These are phyloP conservation scores for Cladosporium oxysporum DNA, from an alignment of 2,329 filamentous ascomycete species.

Conservation along the genomic window DNA sequence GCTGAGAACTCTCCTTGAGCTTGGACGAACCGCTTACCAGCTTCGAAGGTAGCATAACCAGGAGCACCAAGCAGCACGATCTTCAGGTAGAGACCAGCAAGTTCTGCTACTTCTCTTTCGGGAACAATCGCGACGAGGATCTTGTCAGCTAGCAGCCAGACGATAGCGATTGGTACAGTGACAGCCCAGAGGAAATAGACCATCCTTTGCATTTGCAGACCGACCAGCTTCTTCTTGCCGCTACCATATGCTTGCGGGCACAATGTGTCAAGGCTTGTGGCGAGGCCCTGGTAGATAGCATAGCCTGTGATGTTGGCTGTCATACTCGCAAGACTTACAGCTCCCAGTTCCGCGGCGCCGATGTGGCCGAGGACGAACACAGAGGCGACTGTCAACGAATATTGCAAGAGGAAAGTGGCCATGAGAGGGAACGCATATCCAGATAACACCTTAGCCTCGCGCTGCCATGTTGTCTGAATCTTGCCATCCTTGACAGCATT, in stretches of 20 bases:
- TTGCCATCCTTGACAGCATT: constrained; percentile 77
- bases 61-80: constrained; percentile 69
- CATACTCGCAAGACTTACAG: constrained; percentile 49
- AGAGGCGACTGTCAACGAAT: constrained; percentile 47
- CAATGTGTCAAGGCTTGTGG: constrained; percentile 85
- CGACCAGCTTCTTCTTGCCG: constrained; percentile 83
- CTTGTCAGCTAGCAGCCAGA: constrained; percentile 68
- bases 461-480: constrained; percentile 86
- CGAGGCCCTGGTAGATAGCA: constrained; percentile 59
- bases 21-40: constrained; percentile 80
- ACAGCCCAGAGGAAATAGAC: constrained; percentile 71
- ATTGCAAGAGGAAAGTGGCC: constrained; percentile 48
- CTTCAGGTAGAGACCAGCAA: constrained; percentile 72
- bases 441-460: constrained; percentile 76
- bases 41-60: constrained; percentile 74
- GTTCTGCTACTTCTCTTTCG: constrained; percentile 65
- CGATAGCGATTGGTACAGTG: constrained; percentile 68
- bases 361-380: constrained; percentile 51
- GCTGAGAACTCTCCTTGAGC: constrained; percentile 83
- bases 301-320: constrained; percentile 50
- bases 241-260: constrained; percentile 92
- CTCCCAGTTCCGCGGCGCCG: constrained; percentile 47
- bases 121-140: constrained; percentile 67
- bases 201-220: constrained; percentile 78
- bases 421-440: constrained; percentile 47